Evolutionary conservation across 352 stramenopile species (phyloP).

Genomic region (Proteromonas lacertae): DNA sequence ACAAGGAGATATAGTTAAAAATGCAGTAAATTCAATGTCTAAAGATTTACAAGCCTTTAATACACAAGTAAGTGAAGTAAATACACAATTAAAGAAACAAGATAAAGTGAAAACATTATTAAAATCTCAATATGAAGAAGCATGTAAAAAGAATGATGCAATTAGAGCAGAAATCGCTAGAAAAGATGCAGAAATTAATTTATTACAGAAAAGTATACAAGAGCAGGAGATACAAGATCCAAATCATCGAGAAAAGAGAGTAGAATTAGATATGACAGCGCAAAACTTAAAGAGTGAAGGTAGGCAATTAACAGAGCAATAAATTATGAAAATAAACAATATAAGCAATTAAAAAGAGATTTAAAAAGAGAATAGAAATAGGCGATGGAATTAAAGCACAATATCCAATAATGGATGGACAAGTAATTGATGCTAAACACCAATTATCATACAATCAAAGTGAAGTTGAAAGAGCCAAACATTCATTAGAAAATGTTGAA

Average conservation of each 20-base stretch:
- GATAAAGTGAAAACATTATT: slow-evolving; percentile 6
- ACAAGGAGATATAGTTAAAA: slow-evolving; percentile 13
- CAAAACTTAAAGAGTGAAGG: background rate
- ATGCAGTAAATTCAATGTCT: slow-evolving; percentile 8
- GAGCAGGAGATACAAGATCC: slow-evolving; percentile 9
- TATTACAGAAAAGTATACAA: slow-evolving; percentile 27
- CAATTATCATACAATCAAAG: background rate
- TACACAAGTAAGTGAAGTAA: slow-evolving; percentile 33
- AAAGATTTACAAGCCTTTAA: background rate
- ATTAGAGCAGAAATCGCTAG: slow-evolving; percentile 50
- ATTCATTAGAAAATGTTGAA: no score
- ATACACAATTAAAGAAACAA: slow-evolving; percentile 8
- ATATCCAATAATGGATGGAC: background rate
- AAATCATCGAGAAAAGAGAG: background rate
- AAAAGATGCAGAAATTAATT: slow-evolving; percentile 39
- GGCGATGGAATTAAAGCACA: background rate
- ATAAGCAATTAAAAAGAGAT: background rate
- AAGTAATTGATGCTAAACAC: background rate
- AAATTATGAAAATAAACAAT: no score
- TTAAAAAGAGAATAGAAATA: background rate
- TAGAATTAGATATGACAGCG: background rate
- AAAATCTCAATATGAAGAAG: slow-evolving; percentile 25
- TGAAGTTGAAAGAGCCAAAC: no score
- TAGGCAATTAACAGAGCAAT: background rate
- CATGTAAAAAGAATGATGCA: slow-evolving; percentile 36